Base-by-base conservation (phyloP, 1,139 yeast species). In the Wickerhamomyces sp. region DNA sequence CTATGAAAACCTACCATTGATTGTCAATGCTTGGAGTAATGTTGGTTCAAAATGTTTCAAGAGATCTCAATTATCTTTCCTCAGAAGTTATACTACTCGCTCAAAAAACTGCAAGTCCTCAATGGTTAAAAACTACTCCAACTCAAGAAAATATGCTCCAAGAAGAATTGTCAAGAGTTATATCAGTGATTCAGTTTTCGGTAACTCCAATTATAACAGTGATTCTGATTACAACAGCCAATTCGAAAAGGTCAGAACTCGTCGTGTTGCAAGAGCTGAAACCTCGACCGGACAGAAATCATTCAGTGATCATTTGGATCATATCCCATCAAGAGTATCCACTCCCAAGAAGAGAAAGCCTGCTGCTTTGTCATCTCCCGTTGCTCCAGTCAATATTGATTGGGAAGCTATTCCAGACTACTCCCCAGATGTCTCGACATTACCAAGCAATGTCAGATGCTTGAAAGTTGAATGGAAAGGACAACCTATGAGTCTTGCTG, bases 381-480 rank as follows among this genome's bases (percentile, higher is more conserved):
- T 70, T 41, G 53, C 73, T 73, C 45, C 53, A 13, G 35, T 49
- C 6, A 49, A 52, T n/a, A 76, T 81, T 57, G 89, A 84, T 58
- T 87, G 77, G 71, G 72, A 71, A 52, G 61, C 72, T 39, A 55
- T 75, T 41, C 76, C 77, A n/a, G 97, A 93, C 65, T 91, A 76
- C 64, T 81, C 93, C 8, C 98, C 98, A 7, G 68, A 87, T 1
- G 47, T 71, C 27, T 61, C 73, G 1, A 74, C 86, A 1, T 71
- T 93, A 49, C 90, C 95, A 32, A 81, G 80, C 58, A 81, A 81
- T 59, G 54, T 67, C 40, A 82, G 84, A 65, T 79, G 90, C 55
- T 73, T 93, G 57, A 84, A 84, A 61, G 87, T 95, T 41, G 98
- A 91, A 62, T 93, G 99, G 99, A 91, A 91, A 69, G 98, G 98